Conservation (phyloP, 805 yeast genomes). For the Kurtzmaniella cleridarum region DNA sequence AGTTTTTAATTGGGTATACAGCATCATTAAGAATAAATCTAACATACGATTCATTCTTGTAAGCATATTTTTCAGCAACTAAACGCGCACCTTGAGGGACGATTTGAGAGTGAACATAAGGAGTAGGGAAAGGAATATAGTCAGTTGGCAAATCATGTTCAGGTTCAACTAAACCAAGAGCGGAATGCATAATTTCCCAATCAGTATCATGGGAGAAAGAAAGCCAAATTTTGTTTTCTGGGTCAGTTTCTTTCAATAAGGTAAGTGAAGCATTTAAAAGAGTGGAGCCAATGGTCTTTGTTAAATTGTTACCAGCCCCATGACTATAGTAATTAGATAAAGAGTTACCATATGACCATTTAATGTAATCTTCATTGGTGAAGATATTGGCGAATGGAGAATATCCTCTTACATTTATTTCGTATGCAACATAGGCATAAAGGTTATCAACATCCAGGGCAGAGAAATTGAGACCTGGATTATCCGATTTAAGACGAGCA, state of each 20-base stretch:
- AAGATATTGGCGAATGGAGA: slow-evolving; percentile 66
- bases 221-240: slow-evolving; percentile 52
- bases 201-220: slow-evolving; percentile 76
- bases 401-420: slow-evolving; percentile 61
- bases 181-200: slow-evolving; percentile 53
- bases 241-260: slow-evolving; percentile 38
- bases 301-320: slow-evolving; percentile 58
- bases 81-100: slow-evolving; percentile 39
- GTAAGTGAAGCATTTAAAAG: slow-evolving; percentile 44
- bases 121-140: slow-evolving; percentile 41
- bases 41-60: slow-evolving; percentile 26
- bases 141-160: slow-evolving; percentile 39
- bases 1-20: slow-evolving; percentile 29
- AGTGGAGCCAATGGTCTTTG: slow-evolving; percentile 57
- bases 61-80: slow-evolving; percentile 31
- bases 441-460: slow-evolving; percentile 50
- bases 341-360: slow-evolving; percentile 56
- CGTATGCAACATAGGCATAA: slow-evolving; percentile 68
- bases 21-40: slow-evolving; percentile 37
- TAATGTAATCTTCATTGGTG: slow-evolving; percentile 62
- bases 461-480: slow-evolving; percentile 49
- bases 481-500: slow-evolving; percentile 47
- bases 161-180: slow-evolving; percentile 53
- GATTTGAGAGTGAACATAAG: slow-evolving; percentile 37
- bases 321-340: slow-evolving; percentile 53